A percentile compares a stretch with the other conserved stretches of the same genome.
Evolutionary conservation across 805 yeast species (phyloP).

Genomic region (Lipomyces orientalis): DNA sequence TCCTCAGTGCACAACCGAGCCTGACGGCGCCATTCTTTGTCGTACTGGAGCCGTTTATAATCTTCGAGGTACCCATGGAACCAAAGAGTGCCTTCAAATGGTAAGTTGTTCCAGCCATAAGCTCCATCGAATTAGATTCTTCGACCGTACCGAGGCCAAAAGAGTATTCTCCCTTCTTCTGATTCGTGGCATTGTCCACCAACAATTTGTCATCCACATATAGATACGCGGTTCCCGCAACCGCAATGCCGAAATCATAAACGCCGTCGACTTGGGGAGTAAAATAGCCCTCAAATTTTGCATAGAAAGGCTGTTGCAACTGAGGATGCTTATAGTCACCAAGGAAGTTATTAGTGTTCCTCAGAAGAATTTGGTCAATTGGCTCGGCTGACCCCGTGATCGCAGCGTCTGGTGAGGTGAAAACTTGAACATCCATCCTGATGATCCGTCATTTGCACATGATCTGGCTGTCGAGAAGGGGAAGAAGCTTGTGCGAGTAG

Average conservation of each 20-base stretch:
- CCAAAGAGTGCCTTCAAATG: slow-evolving; percentile 58
- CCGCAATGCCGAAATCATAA: slow-evolving; percentile 59
- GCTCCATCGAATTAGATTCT: slow-evolving; percentile 48
- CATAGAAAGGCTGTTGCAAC: slow-evolving; percentile 46
- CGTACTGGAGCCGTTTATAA: not conserved
- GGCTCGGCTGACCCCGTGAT: not conserved
- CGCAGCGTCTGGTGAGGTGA: not conserved
- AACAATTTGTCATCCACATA: slow-evolving; percentile 59
- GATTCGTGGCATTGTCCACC: slow-evolving; percentile 62
- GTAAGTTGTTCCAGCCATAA: slow-evolving; percentile 55
- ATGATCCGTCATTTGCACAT: slow-evolving; percentile 18
- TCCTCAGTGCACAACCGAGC: slow-evolving; percentile 3
- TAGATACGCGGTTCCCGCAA: slow-evolving; percentile 61
- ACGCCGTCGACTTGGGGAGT: slow-evolving; percentile 55
- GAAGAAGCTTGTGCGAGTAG: slow-evolving; percentile 17
- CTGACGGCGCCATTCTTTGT: not conserved
- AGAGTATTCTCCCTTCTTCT: slow-evolving; percentile 56
- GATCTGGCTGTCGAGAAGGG: slow-evolving; percentile 10
- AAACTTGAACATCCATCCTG: slow-evolving; percentile 12
- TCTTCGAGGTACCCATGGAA: slow-evolving; percentile 50
- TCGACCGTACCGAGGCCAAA: slow-evolving; percentile 64
- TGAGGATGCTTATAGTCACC: slow-evolving; percentile 25
- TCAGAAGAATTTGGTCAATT: not conserved
- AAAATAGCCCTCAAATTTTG: slow-evolving; percentile 53
- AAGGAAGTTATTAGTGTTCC: slow-evolving; percentile 11